Conservation (phyloP, 805 yeast species). For the Lachancea kluyveri region DNA sequence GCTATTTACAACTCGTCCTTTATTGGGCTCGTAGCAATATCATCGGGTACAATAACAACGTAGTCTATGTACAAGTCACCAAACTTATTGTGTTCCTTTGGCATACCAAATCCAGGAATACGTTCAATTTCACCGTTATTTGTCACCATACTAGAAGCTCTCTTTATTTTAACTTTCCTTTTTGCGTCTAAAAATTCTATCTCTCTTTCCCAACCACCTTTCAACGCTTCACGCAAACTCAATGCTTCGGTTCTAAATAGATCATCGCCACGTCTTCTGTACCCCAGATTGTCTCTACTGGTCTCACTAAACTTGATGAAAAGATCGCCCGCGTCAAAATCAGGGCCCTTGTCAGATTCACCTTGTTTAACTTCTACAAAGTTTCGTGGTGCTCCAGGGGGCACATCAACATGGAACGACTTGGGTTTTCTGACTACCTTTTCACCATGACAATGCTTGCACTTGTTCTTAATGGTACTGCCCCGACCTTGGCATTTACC, state of each 20-base stretch:
- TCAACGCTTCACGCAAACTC: constrained; percentile 60
- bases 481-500: constrained; percentile 80
- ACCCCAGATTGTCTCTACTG: constrained; percentile 58
- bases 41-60: constrained; percentile 38
- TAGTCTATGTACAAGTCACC: constrained; percentile 51
- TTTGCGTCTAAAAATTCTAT: constrained; percentile 62
- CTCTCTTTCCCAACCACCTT: constrained; percentile 75
- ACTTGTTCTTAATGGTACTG: constrained; percentile 51
- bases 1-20: constrained; percentile 4
- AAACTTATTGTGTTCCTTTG: constrained; percentile 46
- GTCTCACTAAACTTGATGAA: constrained; percentile 55
- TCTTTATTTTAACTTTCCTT: constrained; percentile 39
- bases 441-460: constrained; percentile 65
- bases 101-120: constrained; percentile 82
- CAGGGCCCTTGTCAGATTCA: constrained; percentile 83
- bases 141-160: constrained; percentile 48
- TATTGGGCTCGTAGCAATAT: constrained; percentile 4
- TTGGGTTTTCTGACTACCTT: constrained; percentile 55
- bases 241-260: constrained; percentile 79
- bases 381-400: constrained; percentile 65
- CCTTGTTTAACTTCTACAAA: constrained; percentile 55
- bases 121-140: constrained; percentile 66
- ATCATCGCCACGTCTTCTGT: constrained; percentile 68
- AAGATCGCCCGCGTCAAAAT: constrained; percentile 75
- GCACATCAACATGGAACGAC: constrained; percentile 52